Evolutionary conservation across 2,329 filamentous ascomycete species (phyloP).

Genomic region (Aureobasidium sp.): DNA sequence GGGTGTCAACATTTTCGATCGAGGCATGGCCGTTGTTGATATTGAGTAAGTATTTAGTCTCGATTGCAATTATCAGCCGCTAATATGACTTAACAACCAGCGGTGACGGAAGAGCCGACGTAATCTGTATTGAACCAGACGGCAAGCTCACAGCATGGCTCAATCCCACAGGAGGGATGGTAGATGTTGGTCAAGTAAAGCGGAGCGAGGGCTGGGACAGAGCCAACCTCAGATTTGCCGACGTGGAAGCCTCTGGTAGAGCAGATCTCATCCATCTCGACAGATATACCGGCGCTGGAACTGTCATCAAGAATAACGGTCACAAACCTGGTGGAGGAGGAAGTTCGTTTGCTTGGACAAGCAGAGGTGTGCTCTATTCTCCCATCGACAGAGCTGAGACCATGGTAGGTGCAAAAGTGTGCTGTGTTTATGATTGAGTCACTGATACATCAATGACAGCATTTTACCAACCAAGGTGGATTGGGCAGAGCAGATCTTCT

Average conservation of each 20-base stretch:
- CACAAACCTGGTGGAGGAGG: neutral
- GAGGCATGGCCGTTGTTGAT: neutral
- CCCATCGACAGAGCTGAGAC: neutral
- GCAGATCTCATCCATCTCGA: conserved; percentile 12
- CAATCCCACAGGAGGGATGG: conserved; percentile 20
- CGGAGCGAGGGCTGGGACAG: conserved; percentile 21
- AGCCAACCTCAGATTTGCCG: conserved; percentile 22
- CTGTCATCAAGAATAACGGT: neutral
- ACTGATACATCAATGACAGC: neutral
- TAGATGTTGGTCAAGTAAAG: conserved; percentile 22
- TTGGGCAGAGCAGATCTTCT: neutral
- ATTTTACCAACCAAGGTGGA: neutral
- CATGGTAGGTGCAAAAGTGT: neutral
- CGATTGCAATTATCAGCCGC: too few species aligned
- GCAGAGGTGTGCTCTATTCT: neutral
- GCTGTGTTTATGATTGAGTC: too few species aligned
- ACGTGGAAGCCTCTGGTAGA: conserved; percentile 24
- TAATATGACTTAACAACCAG: neutral
- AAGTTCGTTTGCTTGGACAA: neutral
- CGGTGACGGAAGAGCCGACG: neutral
- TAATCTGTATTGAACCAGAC: neutral
- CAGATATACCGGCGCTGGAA: neutral
- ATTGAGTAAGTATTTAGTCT: neutral
- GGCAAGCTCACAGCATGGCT: neutral
- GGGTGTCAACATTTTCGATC: neutral